Base-by-base conservation (phyloP, 2,329 filamentous ascomycete genomes). In the Gliomastix tumulicola region DNA sequence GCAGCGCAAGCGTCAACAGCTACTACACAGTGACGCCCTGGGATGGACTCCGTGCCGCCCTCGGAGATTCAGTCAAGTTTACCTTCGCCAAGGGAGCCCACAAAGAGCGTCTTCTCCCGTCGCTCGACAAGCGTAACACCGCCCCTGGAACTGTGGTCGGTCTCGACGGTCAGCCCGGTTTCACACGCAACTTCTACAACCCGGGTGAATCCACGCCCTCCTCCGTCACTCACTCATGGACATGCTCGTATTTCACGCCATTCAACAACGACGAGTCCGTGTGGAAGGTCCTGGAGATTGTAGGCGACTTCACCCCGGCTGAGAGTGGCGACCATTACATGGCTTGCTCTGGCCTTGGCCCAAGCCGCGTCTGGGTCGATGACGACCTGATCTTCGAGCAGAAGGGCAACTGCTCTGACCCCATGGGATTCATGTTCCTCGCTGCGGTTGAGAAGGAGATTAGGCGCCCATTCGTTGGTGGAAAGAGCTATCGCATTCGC, bases 1-100 rank as follows among this genome's bases (percentile, higher is more conserved):
- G 59, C 5, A 51, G 57, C 36, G 49, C 57, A 11, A 42, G 42
- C 2, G 45, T 58, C n/a, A 51, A 55, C 21, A 49, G 54, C 3
- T 55, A 60, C 33, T 53, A 56, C 32, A 47, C 47, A 12, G 44
- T 57, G 19, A 49, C 55, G 1, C 46, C 57, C 6, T 56, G 51
- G 42, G 48, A 60, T 1, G 55, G 45, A 2, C 43, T 57, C 1
- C 39, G 38, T n/a, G 25, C n/a, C 7, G 22, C 22, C 5, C 17
- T 3, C 30, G 30, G 19, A 12, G 15, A 32, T 8, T 36, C 35
- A 37, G 36, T 39, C 28, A 22, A 36, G 23, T 19, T 20, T 18
- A 32, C 30, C n/a, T 17, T 12, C 4, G 36, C 36, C 13, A 25
- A 33, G 28, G 21, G 21, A 9, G 28, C 30, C 6, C 36, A 33